Evolutionary conservation across 495 filamentous ascomycete species (phyloP).

Genomic region (Talaromyces borbonicus): DNA sequence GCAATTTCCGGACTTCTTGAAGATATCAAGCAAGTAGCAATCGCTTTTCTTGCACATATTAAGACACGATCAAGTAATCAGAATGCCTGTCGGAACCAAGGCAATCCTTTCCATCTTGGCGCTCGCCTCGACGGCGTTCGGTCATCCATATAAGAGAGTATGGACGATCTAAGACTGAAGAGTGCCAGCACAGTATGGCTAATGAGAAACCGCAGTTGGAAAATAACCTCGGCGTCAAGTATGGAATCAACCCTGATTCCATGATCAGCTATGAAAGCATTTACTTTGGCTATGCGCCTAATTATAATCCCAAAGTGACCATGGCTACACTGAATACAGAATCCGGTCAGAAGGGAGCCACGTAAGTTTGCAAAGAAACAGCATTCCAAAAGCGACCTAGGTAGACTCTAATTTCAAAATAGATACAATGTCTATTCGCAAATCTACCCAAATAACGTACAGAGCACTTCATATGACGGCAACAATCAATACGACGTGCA

Average conservation of each 20-base stretch:
- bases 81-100: no score
- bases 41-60: no score
- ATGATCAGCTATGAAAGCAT: slow-evolving; percentile 1
- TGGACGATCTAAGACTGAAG: neutral
- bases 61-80: no score
- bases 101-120: neutral
- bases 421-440: slow-evolving; percentile 3
- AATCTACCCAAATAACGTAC: neutral
- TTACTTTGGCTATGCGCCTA: neutral
- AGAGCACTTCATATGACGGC: neutral
- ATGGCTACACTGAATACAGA: neutral
- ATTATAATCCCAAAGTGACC: neutral
- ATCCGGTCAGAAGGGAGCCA: neutral
- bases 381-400: neutral
- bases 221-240: neutral
- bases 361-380: neutral
- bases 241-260: slow-evolving; percentile 1
- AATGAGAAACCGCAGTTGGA: neutral
- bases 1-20: no score
- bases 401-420: neutral
- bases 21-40: no score
- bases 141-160: neutral
- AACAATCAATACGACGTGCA: slow-evolving; percentile 1
- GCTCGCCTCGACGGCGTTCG: neutral
- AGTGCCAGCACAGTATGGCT: neutral